Base-by-base conservation (phyloP, 345 rosid species). In the Bruguiera sexangula region DNA sequence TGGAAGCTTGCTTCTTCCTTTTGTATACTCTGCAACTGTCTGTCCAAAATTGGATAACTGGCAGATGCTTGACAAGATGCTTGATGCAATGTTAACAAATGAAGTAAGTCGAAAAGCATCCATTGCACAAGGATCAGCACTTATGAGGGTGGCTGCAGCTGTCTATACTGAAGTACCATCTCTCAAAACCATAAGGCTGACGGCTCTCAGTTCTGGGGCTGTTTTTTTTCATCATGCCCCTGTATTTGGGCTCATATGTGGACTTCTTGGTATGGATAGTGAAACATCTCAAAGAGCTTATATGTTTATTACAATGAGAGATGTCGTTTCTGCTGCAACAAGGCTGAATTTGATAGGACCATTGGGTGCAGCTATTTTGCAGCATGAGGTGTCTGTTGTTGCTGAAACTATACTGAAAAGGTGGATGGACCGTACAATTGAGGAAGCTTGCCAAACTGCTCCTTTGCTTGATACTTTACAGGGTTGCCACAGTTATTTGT, bases 261-360 rank as follows among this genome's bases (percentile, higher is more conserved):
- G 98, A 15, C 71, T 86, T 53, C 82, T 93, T 1, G 90, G 94
- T 32, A 80, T 91, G 63, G 89, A 88, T 20, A 58, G 84, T 3
- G 82, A 78, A 66, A 83, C 84, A 70, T 74, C 84, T 57, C 98
- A 93, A 76, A 88, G 94, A 75, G 94, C 92, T 52, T 93, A 83
- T 69, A 66, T 91, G 89, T 93, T 86, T 79, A 69, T 85, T 18
- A 89, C 96, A 4, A 53, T 83, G 82, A 83, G 97, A 77, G 98
- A 93, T 80, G 78, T 81, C 8, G 56, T 91, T 30, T 93, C 97
- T 15, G 96, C 97, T 26, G 97, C 98, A 3, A 93, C 94, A 0
- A 88, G 96, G 79, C 80, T 93, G 86, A 93, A 91, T 60, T 58
- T 91, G 62, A 81, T 93, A 0, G 92, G 98, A 60, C 97, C 96